These are phyloP conservation scores for Podospora conica DNA, from an alignment of 495 filamentous ascomycete genomes.

Conservation along the genomic window DNA sequence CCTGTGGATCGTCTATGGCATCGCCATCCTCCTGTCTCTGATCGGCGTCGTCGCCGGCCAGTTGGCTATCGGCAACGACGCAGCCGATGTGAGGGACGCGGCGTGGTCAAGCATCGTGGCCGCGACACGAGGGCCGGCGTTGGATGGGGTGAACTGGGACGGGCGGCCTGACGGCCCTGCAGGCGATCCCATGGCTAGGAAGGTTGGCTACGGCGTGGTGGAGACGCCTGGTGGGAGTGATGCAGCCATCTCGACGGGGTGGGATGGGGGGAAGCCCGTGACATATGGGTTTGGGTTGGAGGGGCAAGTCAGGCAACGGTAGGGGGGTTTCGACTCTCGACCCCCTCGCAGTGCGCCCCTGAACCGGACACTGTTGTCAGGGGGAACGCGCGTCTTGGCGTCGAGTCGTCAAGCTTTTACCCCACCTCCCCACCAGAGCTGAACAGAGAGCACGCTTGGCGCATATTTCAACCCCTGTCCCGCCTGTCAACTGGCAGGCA, in stretches of 20 bases:
- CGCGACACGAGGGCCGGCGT: conserved; percentile 30
- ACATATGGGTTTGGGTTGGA: conserved; percentile 34
- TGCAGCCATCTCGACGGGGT: conserved; percentile 2
- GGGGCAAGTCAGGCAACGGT: conserved; percentile 26
- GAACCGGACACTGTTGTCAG: background rate
- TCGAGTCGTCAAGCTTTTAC: background rate
- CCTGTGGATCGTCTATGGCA: conserved; percentile 35
- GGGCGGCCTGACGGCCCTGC: conserved; percentile 8
- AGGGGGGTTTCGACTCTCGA: background rate
- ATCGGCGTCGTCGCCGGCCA: conserved; percentile 20
- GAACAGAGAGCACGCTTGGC: background rate
- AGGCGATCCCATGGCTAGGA: conserved; percentile 18
- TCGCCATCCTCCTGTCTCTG: conserved; percentile 25
- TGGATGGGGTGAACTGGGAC: conserved; percentile 28
- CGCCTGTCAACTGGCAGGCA: background rate
- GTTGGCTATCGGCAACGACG: conserved; percentile 28
- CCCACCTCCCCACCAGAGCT: background rate
- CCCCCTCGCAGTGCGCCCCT: background rate
- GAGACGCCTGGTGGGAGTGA: background rate
- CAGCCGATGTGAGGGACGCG: conserved; percentile 28
- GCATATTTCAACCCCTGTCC: background rate
- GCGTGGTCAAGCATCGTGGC: conserved; percentile 34
- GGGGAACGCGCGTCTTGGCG: background rate
- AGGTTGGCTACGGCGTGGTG: conserved; percentile 29
- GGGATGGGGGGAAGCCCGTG: conserved; percentile 14